phyloP scores from a whole-genome alignment of 73 alveolate genomes.

The Tetrahymena malaccensis region DNA sequence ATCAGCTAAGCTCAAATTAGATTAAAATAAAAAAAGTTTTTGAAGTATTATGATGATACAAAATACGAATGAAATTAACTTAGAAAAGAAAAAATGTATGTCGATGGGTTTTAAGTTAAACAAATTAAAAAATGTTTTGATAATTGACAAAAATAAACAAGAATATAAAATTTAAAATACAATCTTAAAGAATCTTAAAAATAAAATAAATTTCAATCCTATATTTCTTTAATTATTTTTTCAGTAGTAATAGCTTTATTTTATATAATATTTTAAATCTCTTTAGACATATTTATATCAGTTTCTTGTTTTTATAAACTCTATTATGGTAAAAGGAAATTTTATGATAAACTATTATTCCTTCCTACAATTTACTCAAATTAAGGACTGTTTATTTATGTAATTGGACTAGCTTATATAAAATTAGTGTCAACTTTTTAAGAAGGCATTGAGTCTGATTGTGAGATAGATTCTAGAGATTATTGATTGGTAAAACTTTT shows the following conservation, averaged over 20 bases:
- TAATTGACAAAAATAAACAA: no score
- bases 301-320: not conserved
- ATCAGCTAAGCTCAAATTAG: no score
- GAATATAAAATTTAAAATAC: no score
- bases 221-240: not conserved
- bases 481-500: not conserved
- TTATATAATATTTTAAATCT: not conserved
- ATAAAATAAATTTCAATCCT: not conserved
- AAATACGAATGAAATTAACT: no score
- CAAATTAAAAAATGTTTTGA: no score
- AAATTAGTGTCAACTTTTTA: no score
- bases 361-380: not conserved
- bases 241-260: not conserved
- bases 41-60: no score
- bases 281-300: not conserved
- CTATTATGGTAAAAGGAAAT: not conserved
- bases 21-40: no score
- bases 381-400: not conserved
- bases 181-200: no score
- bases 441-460: not conserved
- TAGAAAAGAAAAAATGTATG: no score
- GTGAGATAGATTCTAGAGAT: not conserved
- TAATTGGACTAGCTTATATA: not conserved
- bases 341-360: not conserved
- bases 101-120: no score